Evolutionary conservation across 108 stramenopile genomes (phyloP).

Genomic region (Fragilaria radians): DNA sequence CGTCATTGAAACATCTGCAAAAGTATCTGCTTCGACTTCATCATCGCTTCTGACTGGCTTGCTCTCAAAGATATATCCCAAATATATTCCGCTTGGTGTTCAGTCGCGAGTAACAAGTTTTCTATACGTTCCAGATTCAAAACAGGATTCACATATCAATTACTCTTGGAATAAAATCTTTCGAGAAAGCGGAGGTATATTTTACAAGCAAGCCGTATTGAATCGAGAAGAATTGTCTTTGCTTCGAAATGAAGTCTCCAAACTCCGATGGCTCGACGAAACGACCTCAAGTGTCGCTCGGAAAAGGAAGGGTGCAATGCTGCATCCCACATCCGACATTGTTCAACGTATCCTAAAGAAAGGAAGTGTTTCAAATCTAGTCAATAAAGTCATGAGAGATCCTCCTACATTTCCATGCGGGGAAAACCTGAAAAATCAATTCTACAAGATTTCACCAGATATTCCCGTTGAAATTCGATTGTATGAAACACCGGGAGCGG

Average conservation of each 20-base stretch:
- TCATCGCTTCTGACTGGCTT: no score
- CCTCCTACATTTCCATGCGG: not conserved
- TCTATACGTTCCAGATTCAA: no score
- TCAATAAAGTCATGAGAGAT: constrained; percentile 19
- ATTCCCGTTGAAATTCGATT: constrained; percentile 60
- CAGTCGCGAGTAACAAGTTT: no score
- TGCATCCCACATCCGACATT: constrained; percentile 14
- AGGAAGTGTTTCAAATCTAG: constrained; percentile 36
- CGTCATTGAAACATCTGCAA: no score
- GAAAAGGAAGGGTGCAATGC: constrained; percentile 42
- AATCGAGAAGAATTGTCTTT: constrained; percentile 29
- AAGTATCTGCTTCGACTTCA: no score
- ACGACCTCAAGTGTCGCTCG: constrained; percentile 50
- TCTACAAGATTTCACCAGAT: constrained; percentile 23
- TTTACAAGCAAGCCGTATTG: constrained; percentile 60
- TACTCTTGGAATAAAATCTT: constrained; percentile 15
- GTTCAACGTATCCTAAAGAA: constrained; percentile 34
- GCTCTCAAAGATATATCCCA: no score
- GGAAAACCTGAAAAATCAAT: not conserved
- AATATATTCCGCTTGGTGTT: no score
- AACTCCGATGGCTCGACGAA: constrained; percentile 32
- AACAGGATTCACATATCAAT: not conserved
- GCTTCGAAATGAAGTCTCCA: constrained; percentile 20
- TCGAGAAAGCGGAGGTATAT: constrained; percentile 39
- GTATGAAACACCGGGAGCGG: constrained; percentile 62